These are phyloP conservation scores for Sarcodon sp. DNA, from an alignment of 768 basidiomycete genomes.

Conservation along the genomic window DNA sequence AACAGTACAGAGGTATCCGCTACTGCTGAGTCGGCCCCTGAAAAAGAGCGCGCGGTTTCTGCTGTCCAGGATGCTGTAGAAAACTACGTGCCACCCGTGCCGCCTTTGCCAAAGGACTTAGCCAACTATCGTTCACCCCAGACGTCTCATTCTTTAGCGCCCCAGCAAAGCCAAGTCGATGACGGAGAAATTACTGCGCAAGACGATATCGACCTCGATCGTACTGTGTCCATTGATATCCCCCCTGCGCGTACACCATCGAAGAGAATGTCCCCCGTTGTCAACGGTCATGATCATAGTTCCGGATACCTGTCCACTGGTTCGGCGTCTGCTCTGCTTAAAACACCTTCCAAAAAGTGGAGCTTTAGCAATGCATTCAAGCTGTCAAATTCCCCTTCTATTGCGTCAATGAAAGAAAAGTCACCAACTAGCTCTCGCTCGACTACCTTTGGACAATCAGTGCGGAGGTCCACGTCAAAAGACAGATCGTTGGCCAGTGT, in stretches of 20 bases:
- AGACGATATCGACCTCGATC: conserved; percentile 1
- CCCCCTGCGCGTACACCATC: neutral
- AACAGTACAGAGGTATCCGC: conserved; percentile 77
- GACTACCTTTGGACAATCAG: conserved; percentile 51
- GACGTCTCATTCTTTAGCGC: conserved; percentile 4
- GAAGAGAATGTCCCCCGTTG: conserved; percentile 25
- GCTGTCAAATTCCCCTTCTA: conserved; percentile 53
- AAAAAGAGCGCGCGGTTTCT: conserved; percentile 56
- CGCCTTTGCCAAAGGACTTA: conserved; percentile 84
- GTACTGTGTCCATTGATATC: neutral
- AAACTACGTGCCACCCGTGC: conserved; percentile 77
- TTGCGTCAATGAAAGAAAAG: conserved; percentile 33
- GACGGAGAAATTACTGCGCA: conserved; percentile 8
- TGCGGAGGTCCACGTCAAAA: conserved; percentile 59
- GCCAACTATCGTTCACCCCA: conserved; percentile 67
- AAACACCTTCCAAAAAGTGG: conserved; percentile 94
- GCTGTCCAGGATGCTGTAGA: conserved; percentile 51
- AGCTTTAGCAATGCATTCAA: conserved; percentile 81
- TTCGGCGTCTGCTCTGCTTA: conserved; percentile 33
- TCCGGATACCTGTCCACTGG: conserved; percentile 26
- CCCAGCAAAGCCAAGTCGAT: neutral
- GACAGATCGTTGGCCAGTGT: conserved; percentile 41
- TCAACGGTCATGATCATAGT: conserved; percentile 19
- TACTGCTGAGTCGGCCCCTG: conserved; percentile 37
- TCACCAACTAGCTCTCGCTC: conserved; percentile 58